Evolutionary conservation across 2,329 filamentous ascomycete genomes (phyloP), one percentile per base, ranked within the genome.

Genomic region (Pseudogymnoascus sp.): DNA sequence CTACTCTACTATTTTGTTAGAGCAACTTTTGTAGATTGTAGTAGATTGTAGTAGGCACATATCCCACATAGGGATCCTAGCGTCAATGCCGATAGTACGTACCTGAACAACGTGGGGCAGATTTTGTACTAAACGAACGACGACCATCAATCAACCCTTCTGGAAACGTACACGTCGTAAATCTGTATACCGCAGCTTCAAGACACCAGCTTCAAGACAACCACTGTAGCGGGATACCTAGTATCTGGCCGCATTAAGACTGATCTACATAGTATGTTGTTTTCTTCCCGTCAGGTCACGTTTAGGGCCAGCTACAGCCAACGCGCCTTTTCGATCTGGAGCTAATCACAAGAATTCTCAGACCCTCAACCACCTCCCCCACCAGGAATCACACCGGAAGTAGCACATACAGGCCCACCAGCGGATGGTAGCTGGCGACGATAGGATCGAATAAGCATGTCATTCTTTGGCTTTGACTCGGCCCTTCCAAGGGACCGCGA

Each of bases 391-490:
- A 31, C n/a, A 31, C 51, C 51, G 28, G 51, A 57, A 57, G 51
- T 57, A 57, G 51, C 51, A 57, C n/a, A 57, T 19, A 57, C 28
- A 34, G 51, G 51, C 28, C 51, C 51, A 57, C 51, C 51, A 57
- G 13, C 28, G 51, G 51, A 57, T 57, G 51, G 51, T 57, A 57
- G 51, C 51, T 57, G 5, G 10, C 51, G 8, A 34, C 51, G 51
- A 57, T 13, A 57, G 51, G 8, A 34, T 57, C 51, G 60, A 48
- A 54, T 37, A 71, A 76, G 68, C 70, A 95, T 96, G 93, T 93
- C 92, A 36, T 96, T 96, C 81, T 96, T 96, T 78, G 90, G 91
- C 70, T 93, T 96, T 77, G 89, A 96, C 74, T 81, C 88, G 64
- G 83, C 82, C 67, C 83, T 87, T 31, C 85, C 85, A 61, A 79